Conservation (phyloP, 148 eudicot genomes). For the Chenopodium berlandieri region DNA sequence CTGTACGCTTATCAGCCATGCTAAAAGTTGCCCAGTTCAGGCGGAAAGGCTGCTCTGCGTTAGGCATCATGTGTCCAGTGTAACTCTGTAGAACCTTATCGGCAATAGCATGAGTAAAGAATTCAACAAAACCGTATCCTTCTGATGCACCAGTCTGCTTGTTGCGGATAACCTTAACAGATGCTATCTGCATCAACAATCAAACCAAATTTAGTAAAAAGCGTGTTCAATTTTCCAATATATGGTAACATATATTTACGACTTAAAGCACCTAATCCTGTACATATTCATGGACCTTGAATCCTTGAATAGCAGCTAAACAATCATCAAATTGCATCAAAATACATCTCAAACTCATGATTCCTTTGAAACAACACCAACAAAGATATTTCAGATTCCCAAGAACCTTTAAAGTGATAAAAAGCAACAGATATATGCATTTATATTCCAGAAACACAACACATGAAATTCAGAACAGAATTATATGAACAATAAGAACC, state of each 20-base stretch:
- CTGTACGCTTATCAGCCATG: conserved; percentile 83
- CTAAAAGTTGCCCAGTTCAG: conserved; percentile 95
- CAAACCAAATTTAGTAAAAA: conserved; percentile 5
- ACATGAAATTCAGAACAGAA: background rate
- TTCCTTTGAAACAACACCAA: background rate
- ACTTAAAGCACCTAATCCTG: background rate
- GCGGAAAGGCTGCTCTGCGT: conserved; percentile 78
- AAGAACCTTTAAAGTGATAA: background rate
- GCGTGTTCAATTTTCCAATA: background rate
- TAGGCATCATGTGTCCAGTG: conserved; percentile 65
- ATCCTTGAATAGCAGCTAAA: background rate
- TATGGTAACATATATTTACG: background rate
- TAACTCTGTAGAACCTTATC: conserved; percentile 70
- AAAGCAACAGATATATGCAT: background rate
- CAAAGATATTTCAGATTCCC: background rate
- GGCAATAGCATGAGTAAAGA: conserved; percentile 63
- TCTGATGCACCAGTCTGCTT: conserved; percentile 80
- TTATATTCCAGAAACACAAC: background rate
- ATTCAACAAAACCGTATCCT: conserved; percentile 97
- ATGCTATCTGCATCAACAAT: conserved; percentile 46
- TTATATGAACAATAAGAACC: background rate
- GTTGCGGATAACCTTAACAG: conserved; percentile 86
- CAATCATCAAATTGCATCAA: background rate
- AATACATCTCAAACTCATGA: background rate
- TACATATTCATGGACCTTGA: background rate